Conservation (phyloP, 371 early-diverging fungal genomes). For the Rhizopus microsporus region DNA sequence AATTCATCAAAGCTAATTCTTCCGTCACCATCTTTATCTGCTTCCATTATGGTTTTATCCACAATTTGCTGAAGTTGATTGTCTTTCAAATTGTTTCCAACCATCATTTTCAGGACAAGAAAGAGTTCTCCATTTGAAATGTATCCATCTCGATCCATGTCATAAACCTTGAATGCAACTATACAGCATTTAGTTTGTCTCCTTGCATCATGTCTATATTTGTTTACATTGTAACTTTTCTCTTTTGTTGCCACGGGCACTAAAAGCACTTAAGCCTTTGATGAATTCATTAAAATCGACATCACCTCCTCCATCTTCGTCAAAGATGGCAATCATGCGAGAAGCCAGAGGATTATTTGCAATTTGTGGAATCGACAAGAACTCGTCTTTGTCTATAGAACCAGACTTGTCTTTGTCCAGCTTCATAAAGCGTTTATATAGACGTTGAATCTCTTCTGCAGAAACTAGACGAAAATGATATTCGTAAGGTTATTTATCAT, state of each 20-base stretch:
- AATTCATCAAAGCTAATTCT: constrained; percentile 96
- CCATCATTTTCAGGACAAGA: constrained; percentile 97
- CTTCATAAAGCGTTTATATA: constrained; percentile 96
- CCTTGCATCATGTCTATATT: background rate
- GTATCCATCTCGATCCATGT: constrained; percentile 97
- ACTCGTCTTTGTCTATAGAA: constrained; percentile 94
- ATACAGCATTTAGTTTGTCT: background rate
- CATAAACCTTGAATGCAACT: constrained; percentile 99
- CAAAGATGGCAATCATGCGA: constrained; percentile 94
- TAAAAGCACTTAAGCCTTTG: constrained; percentile 89
- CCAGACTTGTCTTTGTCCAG: constrained; percentile 96
- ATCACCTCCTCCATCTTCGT: constrained; percentile 96
- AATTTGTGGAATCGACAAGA: constrained; percentile 92
- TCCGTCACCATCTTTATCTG: constrained; percentile 94
- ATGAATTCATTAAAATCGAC: constrained; percentile 98
- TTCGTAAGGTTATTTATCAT: constrained; percentile 1
- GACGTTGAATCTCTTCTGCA: constrained; percentile 93
- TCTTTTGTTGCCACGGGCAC: constrained; percentile 87
- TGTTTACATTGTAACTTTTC: constrained; percentile 91
- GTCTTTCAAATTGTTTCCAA: constrained; percentile 92
- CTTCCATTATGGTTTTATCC: constrained; percentile 98
- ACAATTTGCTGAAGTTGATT: constrained; percentile 98
- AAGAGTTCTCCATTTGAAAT: constrained; percentile 98
- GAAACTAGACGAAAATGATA: constrained; percentile 59
- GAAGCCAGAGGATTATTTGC: constrained; percentile 95